Evolutionary conservation across 306 rosid species (phyloP).

Genomic region (Biancaea sappan): DNA sequence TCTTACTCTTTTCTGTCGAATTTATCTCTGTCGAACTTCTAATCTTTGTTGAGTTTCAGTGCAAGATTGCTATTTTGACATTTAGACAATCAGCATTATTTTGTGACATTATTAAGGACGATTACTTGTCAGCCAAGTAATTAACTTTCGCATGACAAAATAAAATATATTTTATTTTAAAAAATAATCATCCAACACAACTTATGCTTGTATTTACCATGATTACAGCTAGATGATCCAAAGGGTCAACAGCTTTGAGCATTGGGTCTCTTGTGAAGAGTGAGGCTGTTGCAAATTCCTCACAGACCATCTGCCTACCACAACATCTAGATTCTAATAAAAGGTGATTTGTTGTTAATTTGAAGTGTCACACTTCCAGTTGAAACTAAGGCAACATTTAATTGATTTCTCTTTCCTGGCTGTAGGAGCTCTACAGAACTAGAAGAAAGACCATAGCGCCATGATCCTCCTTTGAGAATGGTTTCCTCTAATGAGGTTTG

Average conservation of each 20-base stretch:
- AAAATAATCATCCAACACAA: too few species aligned
- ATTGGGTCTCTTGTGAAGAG: slow-evolving; percentile 27
- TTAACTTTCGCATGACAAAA: too few species aligned
- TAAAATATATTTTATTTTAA: too few species aligned
- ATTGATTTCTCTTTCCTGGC: slow-evolving; percentile 15
- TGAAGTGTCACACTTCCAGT: not conserved
- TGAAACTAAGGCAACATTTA: slow-evolving; percentile 7
- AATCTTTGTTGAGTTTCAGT: too few species aligned
- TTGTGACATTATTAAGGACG: too few species aligned
- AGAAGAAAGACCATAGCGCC: slow-evolving; percentile 29
- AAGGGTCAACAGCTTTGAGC: slow-evolving; percentile 45
- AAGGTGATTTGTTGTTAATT: slow-evolving; percentile 40
- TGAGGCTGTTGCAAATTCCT: slow-evolving; percentile 7
- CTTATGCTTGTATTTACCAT: slow-evolving; percentile 10
- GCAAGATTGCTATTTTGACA: too few species aligned
- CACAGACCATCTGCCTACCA: slow-evolving; percentile 33
- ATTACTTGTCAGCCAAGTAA: too few species aligned
- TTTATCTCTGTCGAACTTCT: too few species aligned
- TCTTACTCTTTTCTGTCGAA: too few species aligned
- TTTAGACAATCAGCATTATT: too few species aligned
- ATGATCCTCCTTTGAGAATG: slow-evolving; percentile 42
- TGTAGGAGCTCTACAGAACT: slow-evolving; percentile 46
- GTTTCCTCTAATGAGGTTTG: slow-evolving; percentile 80
- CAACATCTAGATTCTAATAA: slow-evolving; percentile 37
- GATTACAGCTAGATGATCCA: slow-evolving; percentile 64